Evolutionary conservation across 495 filamentous ascomycete genomes (phyloP), one percentile per base, ranked within the genome.

Genomic region (Aspergillus panamensis): DNA sequence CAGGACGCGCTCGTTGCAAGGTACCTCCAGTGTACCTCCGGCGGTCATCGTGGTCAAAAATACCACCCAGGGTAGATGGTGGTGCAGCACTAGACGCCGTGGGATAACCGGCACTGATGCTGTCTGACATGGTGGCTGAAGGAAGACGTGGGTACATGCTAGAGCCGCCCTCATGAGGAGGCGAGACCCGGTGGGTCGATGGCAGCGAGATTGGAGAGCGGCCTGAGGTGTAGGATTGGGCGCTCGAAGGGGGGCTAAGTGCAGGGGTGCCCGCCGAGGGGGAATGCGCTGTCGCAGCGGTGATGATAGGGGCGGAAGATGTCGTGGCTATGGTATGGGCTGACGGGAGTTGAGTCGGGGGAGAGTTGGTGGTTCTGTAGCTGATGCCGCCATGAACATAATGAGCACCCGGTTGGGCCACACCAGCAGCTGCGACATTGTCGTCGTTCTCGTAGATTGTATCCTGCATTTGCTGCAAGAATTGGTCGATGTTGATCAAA

Each of bases 391-490:
- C 73, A 68, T 82, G 81, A 10, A 87, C 72, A 57, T 85, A 85
- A 63, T 89, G 84, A 25, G 82, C 77, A 44, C 82, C 87, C 20
- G 87, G 82, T 59, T 89, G 86, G 39, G 84, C 83, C 48, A 90
- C 79, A 50, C 88, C 89, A 32, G 87, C 86, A 1, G 88, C 87
- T 13, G 89, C 86, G 3, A 88, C 81, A 13, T 88, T 83, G 64
- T 89, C 88, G 20, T 91, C 85, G 65, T 84, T 93, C 71, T 97
- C 93, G 68, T 97, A 97, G 29, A 97, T 88, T 8, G 93, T 96
- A 60, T 85, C 81, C 65, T 96, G 92, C 80, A 97, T 91, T 72
- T 96, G 90, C 71, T 96, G 90, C 37, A 99, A 80, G 75, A 96
- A 87, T 58, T 91, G 86, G 72, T 97, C 93, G 67, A 96, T 89